Evolutionary conservation across 768 basidiomycete genomes (phyloP), one percentile per base, ranked within the genome.

Genomic region (Boletus eberwhitei): DNA sequence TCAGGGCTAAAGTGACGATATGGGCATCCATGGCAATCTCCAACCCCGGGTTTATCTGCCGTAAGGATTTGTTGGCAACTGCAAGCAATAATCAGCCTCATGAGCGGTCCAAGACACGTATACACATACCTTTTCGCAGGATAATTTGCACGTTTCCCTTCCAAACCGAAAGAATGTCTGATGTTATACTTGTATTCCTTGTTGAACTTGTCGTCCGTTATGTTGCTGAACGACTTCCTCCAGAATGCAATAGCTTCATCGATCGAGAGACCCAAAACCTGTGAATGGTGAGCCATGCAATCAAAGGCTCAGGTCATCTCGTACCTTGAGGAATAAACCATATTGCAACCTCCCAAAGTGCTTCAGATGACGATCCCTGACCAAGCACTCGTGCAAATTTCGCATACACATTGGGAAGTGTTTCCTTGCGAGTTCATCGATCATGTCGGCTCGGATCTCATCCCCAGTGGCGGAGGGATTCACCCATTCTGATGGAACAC

Each of bases 111-210:
- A 38, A 39, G 36, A 16, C 13, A 36, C 2, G 39, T 8, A 13
- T 8, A 51, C 3, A 62, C 77, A 42, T 54, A 90, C 96, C 82
- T 95, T 74, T 88, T 92, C 1, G 97, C 93, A 2, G 91, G 81
- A 70, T 99, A 99, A 66, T 98, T 98, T 38, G 88, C 90, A 41
- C 96, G 83, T 71, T 88, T 92, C 11, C 97, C 97, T 68, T 98
- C 97, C 48, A 97, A 74, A 36, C 97, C 97, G 64, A 86, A 99
- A 5, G 85, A 86, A 69, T 99, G 97, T 42, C 96, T 86, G 63
- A 99, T 94, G 60, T 98, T 99, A 71, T 99, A 99, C 63, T 85
- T 87, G 79, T 98, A 87, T 67, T 97, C 90, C 68, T 98, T 99
- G 77, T 95, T 96, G 74, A 98, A 99, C 69, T 93, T 88, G 73